Percentiles rank a stretch among this genome's conserved stretches.
phyloP scores from a whole-genome alignment of 225 moss, liverwort and hornwort species.

The Polytrichum commune region DNA sequence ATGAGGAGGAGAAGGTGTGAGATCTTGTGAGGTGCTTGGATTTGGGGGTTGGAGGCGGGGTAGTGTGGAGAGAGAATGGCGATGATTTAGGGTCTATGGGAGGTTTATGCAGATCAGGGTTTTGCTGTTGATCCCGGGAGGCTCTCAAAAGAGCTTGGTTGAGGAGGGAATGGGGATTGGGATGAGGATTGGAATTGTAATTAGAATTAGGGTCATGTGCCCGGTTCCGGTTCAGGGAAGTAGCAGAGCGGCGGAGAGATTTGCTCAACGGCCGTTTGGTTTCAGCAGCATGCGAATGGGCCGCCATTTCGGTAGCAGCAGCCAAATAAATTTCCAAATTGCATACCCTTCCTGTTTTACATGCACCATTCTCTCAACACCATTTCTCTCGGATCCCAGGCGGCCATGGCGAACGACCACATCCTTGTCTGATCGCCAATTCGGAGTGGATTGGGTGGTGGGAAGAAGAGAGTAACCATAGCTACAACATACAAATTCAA shows the following conservation, averaged over 20 bases:
- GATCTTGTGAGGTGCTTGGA: slow-evolving; percentile 27
- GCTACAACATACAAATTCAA: too few species aligned
- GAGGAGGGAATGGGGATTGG: slow-evolving; percentile 13
- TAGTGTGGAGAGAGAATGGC: neutral
- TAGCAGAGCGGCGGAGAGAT: slow-evolving; percentile 30
- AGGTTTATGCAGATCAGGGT: neutral
- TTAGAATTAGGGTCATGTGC: neutral
- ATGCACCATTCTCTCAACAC: too few species aligned
- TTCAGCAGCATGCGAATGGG: too few species aligned
- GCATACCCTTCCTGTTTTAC: too few species aligned
- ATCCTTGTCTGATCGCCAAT: too few species aligned
- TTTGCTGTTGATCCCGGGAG: neutral
- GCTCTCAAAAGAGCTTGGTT: slow-evolving; percentile 14
- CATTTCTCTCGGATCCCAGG: too few species aligned
- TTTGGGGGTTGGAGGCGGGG: slow-evolving; percentile 13
- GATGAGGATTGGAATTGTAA: too few species aligned
- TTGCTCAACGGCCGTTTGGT: slow-evolving; percentile 26
- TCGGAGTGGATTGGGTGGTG: too few species aligned
- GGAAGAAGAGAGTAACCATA: too few species aligned
- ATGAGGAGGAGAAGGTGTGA: slow-evolving; percentile 23
- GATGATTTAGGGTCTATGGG: neutral
- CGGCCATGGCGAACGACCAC: too few species aligned
- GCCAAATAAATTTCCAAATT: too few species aligned
- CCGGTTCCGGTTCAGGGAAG: slow-evolving; percentile 17
- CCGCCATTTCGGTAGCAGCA: too few species aligned